These are phyloP conservation scores for Suillus subalutaceus DNA, from an alignment of 768 basidiomycete species.

Conservation along the genomic window DNA sequence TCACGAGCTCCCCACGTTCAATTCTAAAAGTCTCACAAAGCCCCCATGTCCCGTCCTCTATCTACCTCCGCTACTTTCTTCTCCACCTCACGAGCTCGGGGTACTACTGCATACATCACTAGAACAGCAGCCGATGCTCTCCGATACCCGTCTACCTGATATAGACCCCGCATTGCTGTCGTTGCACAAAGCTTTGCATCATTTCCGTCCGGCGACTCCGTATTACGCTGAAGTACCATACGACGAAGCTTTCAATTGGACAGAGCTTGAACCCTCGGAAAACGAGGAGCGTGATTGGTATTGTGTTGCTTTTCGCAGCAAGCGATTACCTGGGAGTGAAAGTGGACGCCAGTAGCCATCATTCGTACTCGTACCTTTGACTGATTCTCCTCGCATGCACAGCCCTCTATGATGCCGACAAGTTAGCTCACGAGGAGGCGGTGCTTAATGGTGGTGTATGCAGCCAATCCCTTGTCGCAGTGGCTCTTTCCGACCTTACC, in stretches of 20 bases:
- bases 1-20: constrained; percentile 59
- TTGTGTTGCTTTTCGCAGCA: too few relatives aligned
- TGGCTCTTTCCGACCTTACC: constrained; percentile 12
- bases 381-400: constrained; percentile 9
- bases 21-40: constrained; percentile 35
- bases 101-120: constrained; percentile 21
- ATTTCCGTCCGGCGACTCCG: constrained; percentile 61
- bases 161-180: constrained; percentile 86
- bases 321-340: constrained; percentile 74
- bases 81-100: constrained; percentile 54
- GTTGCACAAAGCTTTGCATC: constrained; percentile 83
- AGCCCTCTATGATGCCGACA: constrained; percentile 89
- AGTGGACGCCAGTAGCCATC: constrained; percentile 51
- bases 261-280: constrained; percentile 61
- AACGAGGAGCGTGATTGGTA: constrained; percentile 89
- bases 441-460: constrained; percentile 82
- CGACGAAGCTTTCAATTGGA: constrained; percentile 87
- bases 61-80: constrained; percentile 83
- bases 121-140: constrained; percentile 51
- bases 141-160: constrained; percentile 76
- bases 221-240: constrained; percentile 72
- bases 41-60: constrained; percentile 64
- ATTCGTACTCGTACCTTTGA: background rate
- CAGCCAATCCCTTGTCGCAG: constrained; percentile 15
- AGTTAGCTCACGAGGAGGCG: constrained; percentile 90